Evolutionary conservation across 2,329 filamentous ascomycete genomes (phyloP).

Genomic region (Lomentospora prolificans): DNA sequence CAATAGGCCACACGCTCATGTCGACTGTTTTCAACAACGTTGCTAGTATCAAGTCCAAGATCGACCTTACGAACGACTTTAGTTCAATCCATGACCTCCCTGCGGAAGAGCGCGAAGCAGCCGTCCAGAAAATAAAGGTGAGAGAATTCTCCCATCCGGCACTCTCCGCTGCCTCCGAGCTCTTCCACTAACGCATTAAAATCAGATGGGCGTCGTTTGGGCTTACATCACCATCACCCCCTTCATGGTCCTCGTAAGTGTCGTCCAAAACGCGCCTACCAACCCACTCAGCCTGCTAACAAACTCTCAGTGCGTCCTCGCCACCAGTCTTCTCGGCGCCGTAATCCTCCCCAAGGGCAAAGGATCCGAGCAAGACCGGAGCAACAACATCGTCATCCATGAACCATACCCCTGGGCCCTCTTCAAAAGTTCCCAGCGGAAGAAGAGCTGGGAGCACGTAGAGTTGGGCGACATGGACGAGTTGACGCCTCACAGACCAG

Average conservation of each 20-base stretch:
- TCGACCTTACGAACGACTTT: not conserved
- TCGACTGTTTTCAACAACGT: conserved; percentile 58
- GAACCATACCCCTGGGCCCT: conserved; percentile 1
- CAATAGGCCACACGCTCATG: conserved; percentile 57
- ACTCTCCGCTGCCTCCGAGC: too few species aligned
- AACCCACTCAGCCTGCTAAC: not conserved
- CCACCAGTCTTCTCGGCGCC: not conserved
- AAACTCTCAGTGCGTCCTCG: not conserved
- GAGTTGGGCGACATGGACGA: not conserved
- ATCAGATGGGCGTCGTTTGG: conserved; percentile 6
- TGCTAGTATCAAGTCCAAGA: conserved; percentile 17
- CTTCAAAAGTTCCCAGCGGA: not conserved
- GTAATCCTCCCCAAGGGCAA: conserved; percentile 5
- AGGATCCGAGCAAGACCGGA: conserved; percentile 1
- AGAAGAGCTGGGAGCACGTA: not conserved
- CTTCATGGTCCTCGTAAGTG: conserved; percentile 6
- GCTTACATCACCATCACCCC: conserved; percentile 2
- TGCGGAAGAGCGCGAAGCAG: not conserved
- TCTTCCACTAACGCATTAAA: too few species aligned
- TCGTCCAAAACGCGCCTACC: not conserved
- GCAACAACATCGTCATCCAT: conserved; percentile 3
- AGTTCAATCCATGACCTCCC: not conserved
- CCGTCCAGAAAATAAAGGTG: not conserved
- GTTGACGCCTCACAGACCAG: not conserved
- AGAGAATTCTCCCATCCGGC: not conserved